Evolutionary conservation across 2,329 filamentous ascomycete genomes (phyloP).

Genomic region (Diplocarpon mali): DNA sequence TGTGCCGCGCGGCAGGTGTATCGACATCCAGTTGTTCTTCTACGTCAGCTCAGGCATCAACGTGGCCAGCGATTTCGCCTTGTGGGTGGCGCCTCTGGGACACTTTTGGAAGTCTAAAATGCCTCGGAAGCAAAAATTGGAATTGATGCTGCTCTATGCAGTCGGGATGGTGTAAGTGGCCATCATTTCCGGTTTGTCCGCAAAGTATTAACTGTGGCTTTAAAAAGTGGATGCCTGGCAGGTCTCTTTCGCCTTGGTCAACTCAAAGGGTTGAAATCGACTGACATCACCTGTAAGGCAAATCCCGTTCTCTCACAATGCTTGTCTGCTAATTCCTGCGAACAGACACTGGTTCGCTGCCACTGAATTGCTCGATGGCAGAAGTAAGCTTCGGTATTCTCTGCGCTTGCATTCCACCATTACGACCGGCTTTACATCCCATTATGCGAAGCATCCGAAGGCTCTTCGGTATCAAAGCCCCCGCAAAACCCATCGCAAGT

Average conservation of each 20-base stretch:
- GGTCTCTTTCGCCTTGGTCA: conserved; percentile 5
- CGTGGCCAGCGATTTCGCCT: conserved; percentile 2
- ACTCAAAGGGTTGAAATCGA: conserved; percentile 3
- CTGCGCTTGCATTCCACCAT: conserved; percentile 8
- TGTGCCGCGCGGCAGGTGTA: conserved; percentile 1
- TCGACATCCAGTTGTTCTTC: conserved; percentile 9
- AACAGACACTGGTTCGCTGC: conserved; percentile 3
- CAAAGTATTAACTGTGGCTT: neutral
- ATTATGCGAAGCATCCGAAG: neutral
- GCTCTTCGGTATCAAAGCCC: neutral
- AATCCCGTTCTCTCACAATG: neutral
- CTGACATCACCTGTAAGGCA: conserved; percentile 7
- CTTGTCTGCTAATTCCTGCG: neutral
- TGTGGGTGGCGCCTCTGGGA: conserved; percentile 2
- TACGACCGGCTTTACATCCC: conserved; percentile 1
- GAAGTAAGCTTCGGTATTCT: conserved; percentile 9
- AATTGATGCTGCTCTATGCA: conserved; percentile 3
- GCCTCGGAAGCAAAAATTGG: neutral
- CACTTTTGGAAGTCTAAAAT: conserved; percentile 4
- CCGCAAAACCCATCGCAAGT: neutral
- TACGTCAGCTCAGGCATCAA: conserved; percentile 3
- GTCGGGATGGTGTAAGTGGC: conserved; percentile 5
- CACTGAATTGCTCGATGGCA: conserved; percentile 6
- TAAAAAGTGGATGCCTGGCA: conserved; percentile 1
- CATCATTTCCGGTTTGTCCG: neutral